phyloP scores from a whole-genome alignment of 2,329 filamentous ascomycete species.

The Penicillium polonicum region DNA sequence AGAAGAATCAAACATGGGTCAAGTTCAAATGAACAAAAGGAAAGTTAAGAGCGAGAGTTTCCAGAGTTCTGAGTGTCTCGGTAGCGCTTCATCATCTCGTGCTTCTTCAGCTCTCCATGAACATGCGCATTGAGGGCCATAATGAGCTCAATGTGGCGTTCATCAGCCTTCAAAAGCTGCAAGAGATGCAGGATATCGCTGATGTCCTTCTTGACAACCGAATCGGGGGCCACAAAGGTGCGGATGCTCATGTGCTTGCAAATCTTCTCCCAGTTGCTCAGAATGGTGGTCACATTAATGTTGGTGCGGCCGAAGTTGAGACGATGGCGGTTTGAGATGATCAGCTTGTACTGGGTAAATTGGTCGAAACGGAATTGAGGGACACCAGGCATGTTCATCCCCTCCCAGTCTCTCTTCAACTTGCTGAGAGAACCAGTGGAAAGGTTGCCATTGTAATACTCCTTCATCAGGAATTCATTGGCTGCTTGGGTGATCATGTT shows the following conservation, averaged over 20 bases:
- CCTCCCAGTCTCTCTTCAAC: slow-evolving; percentile 45
- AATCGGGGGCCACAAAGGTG: not conserved
- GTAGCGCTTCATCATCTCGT: not conserved
- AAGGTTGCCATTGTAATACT: slow-evolving; percentile 42
- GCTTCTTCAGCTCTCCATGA: not conserved
- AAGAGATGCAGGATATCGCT: not conserved
- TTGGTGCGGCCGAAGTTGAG: slow-evolving; percentile 44
- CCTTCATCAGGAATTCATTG: slow-evolving; percentile 46
- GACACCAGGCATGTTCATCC: slow-evolving; percentile 49
- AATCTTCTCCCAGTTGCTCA: slow-evolving; percentile 51
- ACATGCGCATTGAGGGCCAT: not conserved
- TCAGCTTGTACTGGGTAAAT: slow-evolving; percentile 50
- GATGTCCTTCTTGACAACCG: not conserved
- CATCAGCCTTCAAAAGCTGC: not conserved
- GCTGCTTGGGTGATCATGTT: slow-evolving; percentile 47
- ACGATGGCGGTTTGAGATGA: slow-evolving; percentile 46
- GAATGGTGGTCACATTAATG: slow-evolving; percentile 14
- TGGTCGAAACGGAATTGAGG: slow-evolving; percentile 55
- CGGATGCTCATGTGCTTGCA: slow-evolving; percentile 29
- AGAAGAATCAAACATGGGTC: not conserved
- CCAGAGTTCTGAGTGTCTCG: not conserved
- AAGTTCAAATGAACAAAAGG: not conserved
- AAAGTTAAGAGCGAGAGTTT: not conserved
- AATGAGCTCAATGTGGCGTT: not conserved
- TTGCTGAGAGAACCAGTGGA: slow-evolving; percentile 41